These are phyloP conservation scores for Leptosphaerulina australis DNA, from an alignment of 2,329 filamentous ascomycete genomes.

Conservation along the genomic window DNA sequence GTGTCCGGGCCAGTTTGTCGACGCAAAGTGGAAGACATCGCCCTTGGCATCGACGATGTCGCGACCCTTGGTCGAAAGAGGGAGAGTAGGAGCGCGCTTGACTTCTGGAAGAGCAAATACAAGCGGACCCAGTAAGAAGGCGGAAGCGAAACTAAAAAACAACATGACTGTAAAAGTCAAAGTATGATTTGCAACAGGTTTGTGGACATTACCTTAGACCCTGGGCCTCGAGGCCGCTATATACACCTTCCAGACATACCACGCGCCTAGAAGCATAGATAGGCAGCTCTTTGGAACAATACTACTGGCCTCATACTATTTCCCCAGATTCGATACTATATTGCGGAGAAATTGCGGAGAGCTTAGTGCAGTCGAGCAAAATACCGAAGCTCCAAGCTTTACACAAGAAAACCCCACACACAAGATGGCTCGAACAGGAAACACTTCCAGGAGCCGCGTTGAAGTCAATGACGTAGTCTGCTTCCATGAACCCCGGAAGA, in stretches of 20 bases:
- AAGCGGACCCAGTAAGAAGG: constrained; percentile 23
- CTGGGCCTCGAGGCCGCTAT: constrained; percentile 1
- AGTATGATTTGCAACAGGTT: neutral
- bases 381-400: neutral
- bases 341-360: constrained; percentile 5
- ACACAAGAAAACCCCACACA: neutral
- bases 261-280: neutral
- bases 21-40: constrained; percentile 54
- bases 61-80: constrained; percentile 37
- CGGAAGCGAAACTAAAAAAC: constrained; percentile 12
- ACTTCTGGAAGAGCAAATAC: constrained; percentile 24
- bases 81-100: constrained; percentile 32
- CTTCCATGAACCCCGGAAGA: neutral
- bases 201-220: neutral
- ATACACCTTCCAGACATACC: neutral
- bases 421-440: neutral
- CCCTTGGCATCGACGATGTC: constrained; percentile 47
- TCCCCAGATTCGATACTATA: neutral
- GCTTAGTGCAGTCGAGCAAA: neutral
- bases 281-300: neutral
- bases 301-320: neutral
- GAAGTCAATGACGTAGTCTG: neutral
- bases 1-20: constrained; percentile 67
- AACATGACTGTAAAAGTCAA: constrained; percentile 20
- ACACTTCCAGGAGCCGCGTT: neutral